Base-by-base conservation (phyloP, 1,284 basidiomycete genomes). In the Apiotrichum domesticum region DNA sequence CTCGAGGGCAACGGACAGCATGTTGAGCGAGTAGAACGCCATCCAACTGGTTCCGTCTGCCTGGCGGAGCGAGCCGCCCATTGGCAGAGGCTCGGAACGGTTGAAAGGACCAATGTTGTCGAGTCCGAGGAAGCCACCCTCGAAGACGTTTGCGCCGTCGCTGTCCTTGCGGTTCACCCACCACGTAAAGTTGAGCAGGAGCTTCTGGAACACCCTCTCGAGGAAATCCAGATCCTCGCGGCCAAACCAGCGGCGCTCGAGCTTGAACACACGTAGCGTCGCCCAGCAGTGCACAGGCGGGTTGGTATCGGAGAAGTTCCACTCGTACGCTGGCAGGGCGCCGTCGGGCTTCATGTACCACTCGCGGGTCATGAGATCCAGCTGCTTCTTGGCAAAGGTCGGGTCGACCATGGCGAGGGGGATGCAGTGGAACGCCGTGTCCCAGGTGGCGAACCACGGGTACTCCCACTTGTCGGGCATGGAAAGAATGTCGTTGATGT, bases 381-480 rank as follows among this genome's bases (percentile, higher is more conserved):
- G 83, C 76, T 98, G 95, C 76, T 95, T 95, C 82, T 98, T 98
- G 39, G 95, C 94, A 68, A 96, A 98, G 0, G 85, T 80, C 3
- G 95, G 88, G 73, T 98, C 95, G 35, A 98, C 87, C 69, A 98
- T 86, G 10, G 95, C 94, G 7, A 98, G 83, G 1, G 95, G 95
- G 62, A 98, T 91, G 70, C 93, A 97, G 74, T 98, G 95, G 82
- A 98, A 98, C 6, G 95, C 95, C 2, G 90, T 94, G 76, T 97
- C 93, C 93, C 93, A 83, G 61, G 90, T 64, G 82, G 91, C 90
- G 67, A 92, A 95, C 82, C 94, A 95, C 1, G 92, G 92, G 69
- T 95, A 96, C 77, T 98, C 95, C 95, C 95, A 98, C 86, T 98
- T 98, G 79, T 98, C 95, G 8, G 95, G 95, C 95, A 98, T 98